A percentile compares a stretch with the other conserved stretches of the same genome.
These are phyloP conservation scores for Aechmea fasciata DNA, from an alignment of 176 grass and related monocot species.

Conservation along the genomic window DNA sequence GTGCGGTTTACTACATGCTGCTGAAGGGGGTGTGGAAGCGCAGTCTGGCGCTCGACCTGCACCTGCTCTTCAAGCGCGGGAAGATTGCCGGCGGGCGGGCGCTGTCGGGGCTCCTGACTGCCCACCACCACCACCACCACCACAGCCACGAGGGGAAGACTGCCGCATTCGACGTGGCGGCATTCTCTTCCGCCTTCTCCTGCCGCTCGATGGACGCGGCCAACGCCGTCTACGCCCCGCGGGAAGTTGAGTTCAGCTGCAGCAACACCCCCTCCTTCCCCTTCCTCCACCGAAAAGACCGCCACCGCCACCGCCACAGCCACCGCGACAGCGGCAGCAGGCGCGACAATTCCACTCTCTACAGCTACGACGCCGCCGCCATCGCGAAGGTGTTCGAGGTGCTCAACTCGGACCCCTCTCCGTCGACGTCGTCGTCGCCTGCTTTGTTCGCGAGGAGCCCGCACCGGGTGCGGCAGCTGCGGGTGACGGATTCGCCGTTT, in stretches of 20 bases:
- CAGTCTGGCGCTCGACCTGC: conserved; percentile 55
- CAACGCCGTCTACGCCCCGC: conserved; percentile 36
- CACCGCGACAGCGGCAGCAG: not conserved
- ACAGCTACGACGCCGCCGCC: conserved; percentile 4
- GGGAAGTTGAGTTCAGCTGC: conserved; percentile 90
- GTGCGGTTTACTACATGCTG: conserved; percentile 46
- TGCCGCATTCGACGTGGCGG: not conserved
- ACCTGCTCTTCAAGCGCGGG: conserved; percentile 37
- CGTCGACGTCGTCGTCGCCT: not conserved
- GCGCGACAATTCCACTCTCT: conserved; percentile 3
- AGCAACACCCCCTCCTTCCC: conserved; percentile 53
- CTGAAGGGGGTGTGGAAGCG: conserved; percentile 53
- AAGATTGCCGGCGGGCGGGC: conserved; percentile 19
- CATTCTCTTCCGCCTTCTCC: conserved; percentile 14
- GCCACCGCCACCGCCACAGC: not conserved
- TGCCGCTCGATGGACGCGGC: conserved; percentile 61
- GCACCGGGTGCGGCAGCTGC: conserved; percentile 10
- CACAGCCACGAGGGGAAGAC: not conserved
- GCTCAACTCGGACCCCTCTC: conserved; percentile 26
- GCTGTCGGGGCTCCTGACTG: conserved; percentile 8
- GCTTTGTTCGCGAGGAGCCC: not conserved
- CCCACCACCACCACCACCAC: conserved; percentile 12
- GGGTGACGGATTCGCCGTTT: conserved; percentile 68
- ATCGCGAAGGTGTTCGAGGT: conserved; percentile 44
- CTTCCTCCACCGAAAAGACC: conserved; percentile 13